Evolutionary conservation across 192 early-diverging fungal species (phyloP), one percentile per base, ranked within the genome.

Genomic region (Gryganskiella cystojenkinii): DNA sequence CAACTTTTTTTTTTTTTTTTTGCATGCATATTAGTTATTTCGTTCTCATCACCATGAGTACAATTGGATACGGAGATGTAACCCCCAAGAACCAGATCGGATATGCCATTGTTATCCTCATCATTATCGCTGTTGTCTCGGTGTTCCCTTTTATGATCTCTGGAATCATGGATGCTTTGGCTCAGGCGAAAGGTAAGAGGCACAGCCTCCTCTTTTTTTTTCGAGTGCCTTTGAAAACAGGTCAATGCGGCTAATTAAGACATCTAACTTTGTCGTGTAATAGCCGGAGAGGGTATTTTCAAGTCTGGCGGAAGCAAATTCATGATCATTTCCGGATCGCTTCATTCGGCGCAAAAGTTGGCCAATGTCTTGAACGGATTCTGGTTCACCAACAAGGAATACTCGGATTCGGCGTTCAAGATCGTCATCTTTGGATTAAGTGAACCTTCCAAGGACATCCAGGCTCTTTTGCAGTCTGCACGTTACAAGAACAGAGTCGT

Each of bases 51-150:
- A 90, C 89, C 3, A 75, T 90, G 59, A 86, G 87, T 35, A 93
- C 92, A 3, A 87, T 93, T 40, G 92, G 92, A 28, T 92, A 91
- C 67, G 92, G 92, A n/a, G 91, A 93, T 59, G 73, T 93, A 34
- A 85, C 88, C 0, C 85, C 92, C 10, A 67, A 74, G 33, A 83
- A 90, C 14, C 81, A 83, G 13, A 72, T 76, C 1, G 90, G 90
- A 22, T 79, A 88, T 59, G 50, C 86, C 9, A 83, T 89, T 44
- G 86, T 93, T 51, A 82, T 91, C 45, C 25, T 84, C 24, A 28
- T 92, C 10, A 92, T 92, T 54, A 40, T 87, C 6, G 73, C 83
- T 24, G 81, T 90, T 44, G 58, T 93, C 20, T 79, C 83, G 7
- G 80, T 91, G 22, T 64, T 93, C 11, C 92, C 92, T 7, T 79